A percentile compares a stretch with the other conserved stretches of the same genome.
These are phyloP conservation scores for Calocybe gangraenosa DNA, from an alignment of 768 basidiomycete genomes.

Conservation along the genomic window DNA sequence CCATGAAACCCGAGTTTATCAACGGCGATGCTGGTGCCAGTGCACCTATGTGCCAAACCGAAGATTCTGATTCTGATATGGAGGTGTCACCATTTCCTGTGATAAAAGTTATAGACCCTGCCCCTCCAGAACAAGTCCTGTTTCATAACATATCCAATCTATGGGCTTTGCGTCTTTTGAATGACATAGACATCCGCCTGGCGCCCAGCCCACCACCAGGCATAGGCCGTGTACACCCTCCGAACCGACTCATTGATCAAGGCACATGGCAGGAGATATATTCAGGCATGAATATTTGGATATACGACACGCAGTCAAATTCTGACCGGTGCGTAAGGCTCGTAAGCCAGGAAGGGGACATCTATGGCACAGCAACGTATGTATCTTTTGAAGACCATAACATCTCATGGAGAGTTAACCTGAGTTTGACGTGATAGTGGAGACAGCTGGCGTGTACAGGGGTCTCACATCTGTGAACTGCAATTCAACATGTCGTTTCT, in stretches of 20 bases:
- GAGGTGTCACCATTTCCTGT: slow-evolving; percentile 27
- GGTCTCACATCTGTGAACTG: slow-evolving; percentile 65
- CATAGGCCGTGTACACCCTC: slow-evolving; percentile 40
- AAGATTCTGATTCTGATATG: slow-evolving; percentile 27
- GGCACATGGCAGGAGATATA: slow-evolving; percentile 74
- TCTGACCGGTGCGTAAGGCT: slow-evolving; percentile 61
- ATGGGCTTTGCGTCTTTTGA: slow-evolving; percentile 60
- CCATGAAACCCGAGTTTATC: too few relatives aligned
- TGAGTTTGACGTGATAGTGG: slow-evolving; percentile 42
- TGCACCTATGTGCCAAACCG: too few relatives aligned
- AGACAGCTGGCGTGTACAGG: slow-evolving; percentile 78
- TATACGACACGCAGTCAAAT: slow-evolving; percentile 69
- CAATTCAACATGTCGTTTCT: slow-evolving; percentile 61
- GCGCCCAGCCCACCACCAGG: slow-evolving; percentile 45
- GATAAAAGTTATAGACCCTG: slow-evolving; percentile 47
- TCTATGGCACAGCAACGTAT: slow-evolving; percentile 78
- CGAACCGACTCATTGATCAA: slow-evolving; percentile 57
- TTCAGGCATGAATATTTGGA: slow-evolving; percentile 63
- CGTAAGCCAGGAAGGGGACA: slow-evolving; percentile 55
- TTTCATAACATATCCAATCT: slow-evolving; percentile 60
- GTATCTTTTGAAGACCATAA: too few relatives aligned
- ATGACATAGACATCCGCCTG: slow-evolving; percentile 62
- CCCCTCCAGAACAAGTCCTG: slow-evolving; percentile 33
- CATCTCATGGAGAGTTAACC: too few relatives aligned
- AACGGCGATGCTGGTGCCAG: too few relatives aligned